Evolutionary conservation across 345 rosid genomes (phyloP), one percentile per base, ranked within the genome.

Genomic region (Acer negundo): DNA sequence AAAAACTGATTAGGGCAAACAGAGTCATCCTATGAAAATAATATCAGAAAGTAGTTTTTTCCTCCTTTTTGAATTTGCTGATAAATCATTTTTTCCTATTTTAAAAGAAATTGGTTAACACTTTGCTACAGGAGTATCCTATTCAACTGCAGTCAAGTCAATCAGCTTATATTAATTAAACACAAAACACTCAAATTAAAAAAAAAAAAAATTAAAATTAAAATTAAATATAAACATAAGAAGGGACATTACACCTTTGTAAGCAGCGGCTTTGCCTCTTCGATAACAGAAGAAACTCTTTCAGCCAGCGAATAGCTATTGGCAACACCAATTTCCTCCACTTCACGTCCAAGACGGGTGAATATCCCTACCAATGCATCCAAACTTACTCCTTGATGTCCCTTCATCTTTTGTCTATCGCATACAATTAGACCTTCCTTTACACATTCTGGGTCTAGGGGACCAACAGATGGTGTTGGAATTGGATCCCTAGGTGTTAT

Each of bases 221-320:
- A 35, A 35, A 35, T 35, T 35, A 35, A 35, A 35, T 35, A 4
- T 35, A 4, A 35, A 28, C 12, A 63, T 23, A 75, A 47, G 75
- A 77, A 84, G 71, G 68, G 70, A 81, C 46, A 75, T 79, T 90
- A 79, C 82, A 94, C 99, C 98, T 93, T 94, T 84, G 79, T 49
- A 63, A 97, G 94, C 73, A 97, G 88, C 42, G 99, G 98, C 78
- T 88, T 90, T 72, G 97, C 93, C 46, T 97, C 97, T 81, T 97
- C 91, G 74, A 97, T 89, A 74, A 94, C 93, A 28, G 92, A 81
- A 38, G 95, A 85, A 55, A 88, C 97, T 77, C 89, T 90, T 83
- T 94, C 92, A 40, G 90, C 99, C 72, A 94, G 83, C 20, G 83
- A 8, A 89, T 89, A 92, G 28, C 83, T 79, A 69, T 88, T 93